These are phyloP conservation scores for Cupressus sempervirens DNA, from an alignment of 75 land plant species.

Conservation along the genomic window DNA sequence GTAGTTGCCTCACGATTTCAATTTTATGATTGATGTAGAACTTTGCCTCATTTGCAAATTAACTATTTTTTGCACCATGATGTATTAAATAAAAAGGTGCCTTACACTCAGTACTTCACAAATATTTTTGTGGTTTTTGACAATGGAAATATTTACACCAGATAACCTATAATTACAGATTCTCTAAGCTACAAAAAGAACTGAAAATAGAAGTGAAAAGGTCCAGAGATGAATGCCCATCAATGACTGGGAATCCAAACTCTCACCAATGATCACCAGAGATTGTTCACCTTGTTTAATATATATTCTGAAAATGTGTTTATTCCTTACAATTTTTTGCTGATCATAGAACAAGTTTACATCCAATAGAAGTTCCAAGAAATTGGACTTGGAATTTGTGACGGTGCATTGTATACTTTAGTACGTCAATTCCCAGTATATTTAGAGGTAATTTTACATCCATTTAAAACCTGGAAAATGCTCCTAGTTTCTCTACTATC, in stretches of 20 bases:
- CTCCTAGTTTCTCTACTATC: no score
- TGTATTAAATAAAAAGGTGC: background rate
- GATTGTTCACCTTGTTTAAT: background rate
- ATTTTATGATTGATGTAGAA: background rate
- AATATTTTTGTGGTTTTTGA: background rate
- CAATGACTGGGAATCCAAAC: background rate
- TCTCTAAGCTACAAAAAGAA: background rate
- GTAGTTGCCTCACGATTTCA: background rate
- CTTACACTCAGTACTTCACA: background rate
- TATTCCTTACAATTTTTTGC: conserved; percentile 67
- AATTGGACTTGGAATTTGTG: conserved; percentile 49
- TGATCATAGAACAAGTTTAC: conserved; percentile 57
- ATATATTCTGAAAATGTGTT: conserved; percentile 9
- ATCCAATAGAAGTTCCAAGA: conserved; percentile 53
- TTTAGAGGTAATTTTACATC: conserved; percentile 38
- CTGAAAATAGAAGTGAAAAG: background rate
- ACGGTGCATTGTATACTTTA: conserved; percentile 56
- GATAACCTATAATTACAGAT: background rate
- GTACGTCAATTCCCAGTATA: conserved; percentile 59
- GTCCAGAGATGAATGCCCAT: background rate
- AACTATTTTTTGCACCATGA: background rate
- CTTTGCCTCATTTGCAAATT: background rate
- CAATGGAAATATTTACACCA: background rate
- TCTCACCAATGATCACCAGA: background rate
- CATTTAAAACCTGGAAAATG: background rate